Base-by-base conservation (phyloP, 2,329 filamentous ascomycete genomes). In the Septoria linicola region DNA sequence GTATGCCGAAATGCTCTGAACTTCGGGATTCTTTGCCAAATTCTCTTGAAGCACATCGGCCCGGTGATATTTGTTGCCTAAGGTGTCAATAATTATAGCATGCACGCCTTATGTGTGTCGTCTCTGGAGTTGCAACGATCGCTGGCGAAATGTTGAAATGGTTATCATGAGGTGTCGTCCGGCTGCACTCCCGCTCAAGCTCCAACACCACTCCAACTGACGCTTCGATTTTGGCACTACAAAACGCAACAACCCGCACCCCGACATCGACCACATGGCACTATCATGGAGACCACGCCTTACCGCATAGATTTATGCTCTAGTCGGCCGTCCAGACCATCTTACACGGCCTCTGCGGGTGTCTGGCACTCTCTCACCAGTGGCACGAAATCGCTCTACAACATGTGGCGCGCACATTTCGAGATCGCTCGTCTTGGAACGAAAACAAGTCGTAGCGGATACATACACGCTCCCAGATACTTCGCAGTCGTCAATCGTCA, bases 391-490 rank as follows among this genome's bases (percentile, higher is more conserved):
- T n/a, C n/a, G n/a, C n/a, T n/a, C n/a, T n/a, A n/a, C n/a, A n/a
- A n/a, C n/a, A n/a, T n/a, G n/a, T n/a, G n/a, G n/a, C n/a, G n/a
- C n/a, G 4, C 36, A 39, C 17, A 31, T 16, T 10, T 47, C 35
- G 20, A 31, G 31, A 47, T 8, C 34, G 10, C 34, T 16, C n/a
- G 20, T 23, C 44, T 47, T 39, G 44, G 35, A 47, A 47, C 35
- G 34, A 47, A 37, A 47, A 47, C 8, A 39, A 39, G 19, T 35
- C 44, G 44, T 21, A 39, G 16, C 16, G 16, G 14, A 39, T 13
- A 14, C 25, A 13, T 30, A 27, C 35, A 30, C 13, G 23, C 23
- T n/a, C n/a, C 16, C 11, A 11, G 30, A 11, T 37, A 16, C 34
- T 25, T 19, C 4, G 8, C 5, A 17, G 8, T 8, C 11, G 34